A percentile compares a stretch with the other conserved stretches of the same genome.
Evolutionary conservation across 2,329 filamentous ascomycete species (phyloP).

Genomic region (Ophiobolus disseminans): DNA sequence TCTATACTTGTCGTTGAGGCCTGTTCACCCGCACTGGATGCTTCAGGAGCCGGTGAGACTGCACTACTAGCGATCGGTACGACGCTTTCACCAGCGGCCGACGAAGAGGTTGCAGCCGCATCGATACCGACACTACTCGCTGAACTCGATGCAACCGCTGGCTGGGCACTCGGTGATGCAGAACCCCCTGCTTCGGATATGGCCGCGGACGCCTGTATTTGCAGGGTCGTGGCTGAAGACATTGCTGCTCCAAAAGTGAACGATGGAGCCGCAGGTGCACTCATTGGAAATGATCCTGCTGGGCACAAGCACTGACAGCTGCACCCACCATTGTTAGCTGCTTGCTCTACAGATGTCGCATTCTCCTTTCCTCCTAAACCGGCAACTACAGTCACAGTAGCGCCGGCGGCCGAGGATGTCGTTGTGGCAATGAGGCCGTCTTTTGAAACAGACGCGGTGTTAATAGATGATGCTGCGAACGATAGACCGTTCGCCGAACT

Average conservation of each 20-base stretch:
- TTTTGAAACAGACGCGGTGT: constrained; percentile 19
- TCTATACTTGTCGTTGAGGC: constrained; percentile 11
- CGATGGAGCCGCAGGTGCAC: constrained; percentile 30
- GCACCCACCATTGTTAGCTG: constrained; percentile 26
- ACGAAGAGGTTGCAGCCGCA: constrained; percentile 20
- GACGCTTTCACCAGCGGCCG: constrained; percentile 27
- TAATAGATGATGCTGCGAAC: constrained; percentile 9
- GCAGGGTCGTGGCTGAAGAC: constrained; percentile 27
- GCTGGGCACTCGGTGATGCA: constrained; percentile 16
- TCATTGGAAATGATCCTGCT: constrained; percentile 40
- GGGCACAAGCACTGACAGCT: constrained; percentile 42
- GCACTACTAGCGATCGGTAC: constrained; percentile 17
- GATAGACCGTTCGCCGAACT: no score
- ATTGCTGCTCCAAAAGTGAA: constrained; percentile 31
- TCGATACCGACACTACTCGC: constrained; percentile 20
- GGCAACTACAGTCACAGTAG: constrained; percentile 33
- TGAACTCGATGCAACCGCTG: constrained; percentile 14
- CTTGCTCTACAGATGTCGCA: constrained; percentile 16
- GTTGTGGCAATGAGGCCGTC: constrained; percentile 21
- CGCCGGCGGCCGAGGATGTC: constrained; percentile 14
- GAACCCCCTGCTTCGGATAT: constrained; percentile 31
- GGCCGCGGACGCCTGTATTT: constrained; percentile 29
- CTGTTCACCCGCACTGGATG: constrained; percentile 2
- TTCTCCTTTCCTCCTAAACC: constrained; percentile 16
- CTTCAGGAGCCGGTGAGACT: constrained; percentile 2